Evolutionary conservation across 768 basidiomycete species (phyloP).

Genomic region (Hericium erinaceus): DNA sequence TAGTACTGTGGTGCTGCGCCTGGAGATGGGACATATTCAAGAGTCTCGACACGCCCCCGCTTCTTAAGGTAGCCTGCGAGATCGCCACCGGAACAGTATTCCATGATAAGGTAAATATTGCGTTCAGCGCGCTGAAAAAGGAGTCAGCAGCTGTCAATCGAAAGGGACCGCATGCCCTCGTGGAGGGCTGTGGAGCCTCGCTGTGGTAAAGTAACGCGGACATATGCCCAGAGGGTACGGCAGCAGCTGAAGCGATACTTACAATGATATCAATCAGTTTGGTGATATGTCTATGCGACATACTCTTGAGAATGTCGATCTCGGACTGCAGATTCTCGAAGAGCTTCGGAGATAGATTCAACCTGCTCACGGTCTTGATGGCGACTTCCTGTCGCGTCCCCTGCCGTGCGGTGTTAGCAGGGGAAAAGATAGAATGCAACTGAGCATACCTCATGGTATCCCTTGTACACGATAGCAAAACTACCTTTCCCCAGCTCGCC

Average conservation of each 20-base stretch:
- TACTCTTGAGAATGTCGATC: slow-evolving; percentile 90
- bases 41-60: slow-evolving; percentile 83
- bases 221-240: not conserved
- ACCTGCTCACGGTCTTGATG: slow-evolving; percentile 87
- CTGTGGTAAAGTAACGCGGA: too few species aligned
- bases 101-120: slow-evolving; percentile 93
- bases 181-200: too few species aligned
- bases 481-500: slow-evolving; percentile 81
- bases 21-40: slow-evolving; percentile 70
- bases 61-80: slow-evolving; percentile 96
- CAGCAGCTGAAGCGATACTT: slow-evolving; percentile 15
- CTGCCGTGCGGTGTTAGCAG: slow-evolving; percentile 27
- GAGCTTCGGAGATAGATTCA: slow-evolving; percentile 82
- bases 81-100: slow-evolving; percentile 93
- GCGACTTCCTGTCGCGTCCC: slow-evolving; percentile 75
- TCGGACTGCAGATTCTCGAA: slow-evolving; percentile 98
- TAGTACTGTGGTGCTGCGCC: slow-evolving; percentile 74
- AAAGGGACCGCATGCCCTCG: not conserved
- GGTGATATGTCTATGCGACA: slow-evolving; percentile 91
- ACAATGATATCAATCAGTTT: slow-evolving; percentile 90
- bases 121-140: slow-evolving; percentile 52
- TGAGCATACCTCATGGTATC: slow-evolving; percentile 70
- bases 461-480: slow-evolving; percentile 94
- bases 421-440: slow-evolving; percentile 2
- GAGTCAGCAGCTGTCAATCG: not conserved